A percentile compares a stretch with the other conserved stretches of the same genome.
Conservation (phyloP, 1,139 yeast genomes). For the Wickerhamiella infanticola region DNA sequence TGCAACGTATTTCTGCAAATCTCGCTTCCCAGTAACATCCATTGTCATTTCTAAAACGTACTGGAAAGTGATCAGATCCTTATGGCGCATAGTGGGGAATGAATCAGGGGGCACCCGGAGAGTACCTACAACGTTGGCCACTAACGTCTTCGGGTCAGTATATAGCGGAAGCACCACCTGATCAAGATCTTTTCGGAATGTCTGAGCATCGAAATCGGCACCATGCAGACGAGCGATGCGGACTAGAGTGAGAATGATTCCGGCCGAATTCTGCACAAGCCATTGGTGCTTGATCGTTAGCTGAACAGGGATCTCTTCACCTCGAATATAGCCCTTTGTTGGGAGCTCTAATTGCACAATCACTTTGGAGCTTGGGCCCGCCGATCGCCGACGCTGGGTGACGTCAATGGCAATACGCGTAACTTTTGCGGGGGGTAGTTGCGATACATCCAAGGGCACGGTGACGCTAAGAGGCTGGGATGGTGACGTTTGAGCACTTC, state of each 20-base stretch:
- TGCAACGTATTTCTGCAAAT: conserved; percentile 22
- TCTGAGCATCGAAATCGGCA: conserved; percentile 35
- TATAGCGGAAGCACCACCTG: conserved; percentile 69
- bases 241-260: conserved; percentile 64
- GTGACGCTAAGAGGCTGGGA: conserved; percentile 33
- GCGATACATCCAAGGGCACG: conserved; percentile 60
- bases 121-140: conserved; percentile 44
- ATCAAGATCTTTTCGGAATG: conserved; percentile 70
- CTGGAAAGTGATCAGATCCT: conserved; percentile 64
- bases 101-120: conserved; percentile 70
- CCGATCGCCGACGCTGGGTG: conserved; percentile 19
- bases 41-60: conserved; percentile 72
- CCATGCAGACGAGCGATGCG: conserved; percentile 68
- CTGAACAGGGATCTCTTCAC: conserved; percentile 63
- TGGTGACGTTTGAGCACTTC: background rate
- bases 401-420: conserved; percentile 46
- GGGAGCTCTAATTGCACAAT: conserved; percentile 41
- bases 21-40: conserved; percentile 41
- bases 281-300: conserved; percentile 53
- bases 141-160: conserved; percentile 50
- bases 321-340: conserved; percentile 57
- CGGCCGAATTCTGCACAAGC: conserved; percentile 54
- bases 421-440: conserved; percentile 50
- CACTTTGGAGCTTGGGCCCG: conserved; percentile 10
- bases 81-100: conserved; percentile 68